Conservation (phyloP, 257 asterid genomes). For the Solanum habrochaites region DNA sequence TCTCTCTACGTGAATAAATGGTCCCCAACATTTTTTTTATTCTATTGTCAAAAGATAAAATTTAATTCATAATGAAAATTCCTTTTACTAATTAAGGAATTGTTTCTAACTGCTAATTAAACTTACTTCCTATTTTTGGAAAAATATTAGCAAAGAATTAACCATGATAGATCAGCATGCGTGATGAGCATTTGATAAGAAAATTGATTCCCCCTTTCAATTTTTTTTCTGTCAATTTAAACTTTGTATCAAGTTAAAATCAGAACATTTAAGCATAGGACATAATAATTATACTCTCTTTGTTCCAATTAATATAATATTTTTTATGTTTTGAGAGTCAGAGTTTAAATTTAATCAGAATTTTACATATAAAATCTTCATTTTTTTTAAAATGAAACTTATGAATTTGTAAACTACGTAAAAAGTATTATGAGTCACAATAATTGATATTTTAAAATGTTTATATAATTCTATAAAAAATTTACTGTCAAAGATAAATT, state of each 20-base stretch:
- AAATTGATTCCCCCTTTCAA: background rate
- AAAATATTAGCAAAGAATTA: background rate
- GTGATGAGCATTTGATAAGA: slow-evolving; percentile 28
- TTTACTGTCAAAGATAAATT: no score
- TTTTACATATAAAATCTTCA: fast-evolving
- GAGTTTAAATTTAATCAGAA: fast-evolving
- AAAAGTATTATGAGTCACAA: no score
- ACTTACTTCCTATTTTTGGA: background rate
- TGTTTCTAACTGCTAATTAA: background rate
- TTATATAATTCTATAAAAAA: no score
- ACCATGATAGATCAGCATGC: slow-evolving; percentile 9
- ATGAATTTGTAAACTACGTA: no score
- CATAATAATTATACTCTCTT: background rate
- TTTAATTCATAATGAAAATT: background rate
- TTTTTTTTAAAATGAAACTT: no score
- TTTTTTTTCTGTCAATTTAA: background rate
- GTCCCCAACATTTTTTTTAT: slow-evolving; percentile 23
- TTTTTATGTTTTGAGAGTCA: no score
- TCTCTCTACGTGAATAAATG: slow-evolving; percentile 19
- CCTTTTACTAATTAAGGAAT: background rate
- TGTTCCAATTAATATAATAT: no score
- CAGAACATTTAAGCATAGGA: background rate
- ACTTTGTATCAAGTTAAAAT: background rate
- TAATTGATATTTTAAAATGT: no score
- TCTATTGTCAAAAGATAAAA: background rate